phyloP scores from a whole-genome alignment of 179 eudicot species.

The Actinidia arguta region DNA sequence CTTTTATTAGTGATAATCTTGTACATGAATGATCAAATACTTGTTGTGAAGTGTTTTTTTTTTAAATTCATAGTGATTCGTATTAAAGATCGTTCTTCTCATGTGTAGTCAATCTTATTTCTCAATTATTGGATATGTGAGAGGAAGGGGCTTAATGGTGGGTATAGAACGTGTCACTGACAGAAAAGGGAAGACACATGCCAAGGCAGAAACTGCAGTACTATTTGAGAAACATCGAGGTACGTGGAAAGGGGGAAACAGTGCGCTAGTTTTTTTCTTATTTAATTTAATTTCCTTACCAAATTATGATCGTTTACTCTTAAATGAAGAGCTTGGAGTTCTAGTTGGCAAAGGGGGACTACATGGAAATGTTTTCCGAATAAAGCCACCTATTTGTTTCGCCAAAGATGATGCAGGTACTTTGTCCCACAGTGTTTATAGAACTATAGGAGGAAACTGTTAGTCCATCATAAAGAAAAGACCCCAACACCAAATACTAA shows the following conservation, averaged over 20 bases:
- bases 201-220: conserved; percentile 88
- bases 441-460: not conserved
- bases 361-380: conserved; percentile 94
- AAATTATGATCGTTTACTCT: not conserved
- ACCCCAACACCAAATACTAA: not conserved
- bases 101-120: not conserved
- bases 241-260: conserved; percentile 22
- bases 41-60: not conserved
- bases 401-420: conserved; percentile 91
- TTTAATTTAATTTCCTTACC: conserved; percentile 9
- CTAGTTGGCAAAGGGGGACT: conserved; percentile 97
- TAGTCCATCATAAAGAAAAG: not conserved
- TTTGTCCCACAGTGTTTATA: not conserved
- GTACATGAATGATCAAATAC: not conserved
- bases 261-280: too few relatives aligned
- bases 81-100: conserved; percentile 12
- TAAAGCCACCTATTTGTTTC: conserved; percentile 99
- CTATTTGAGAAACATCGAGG: conserved; percentile 93
- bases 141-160: conserved; percentile 97
- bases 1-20: not conserved
- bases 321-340: conserved; percentile 76
- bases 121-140: conserved; percentile 91
- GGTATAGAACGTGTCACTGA: conserved; percentile 96
- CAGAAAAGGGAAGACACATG: conserved; percentile 86
- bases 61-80: not conserved